phyloP scores from a whole-genome alignment of 2,329 filamentous ascomycete genomes.

The Talaromyces pinophilus region DNA sequence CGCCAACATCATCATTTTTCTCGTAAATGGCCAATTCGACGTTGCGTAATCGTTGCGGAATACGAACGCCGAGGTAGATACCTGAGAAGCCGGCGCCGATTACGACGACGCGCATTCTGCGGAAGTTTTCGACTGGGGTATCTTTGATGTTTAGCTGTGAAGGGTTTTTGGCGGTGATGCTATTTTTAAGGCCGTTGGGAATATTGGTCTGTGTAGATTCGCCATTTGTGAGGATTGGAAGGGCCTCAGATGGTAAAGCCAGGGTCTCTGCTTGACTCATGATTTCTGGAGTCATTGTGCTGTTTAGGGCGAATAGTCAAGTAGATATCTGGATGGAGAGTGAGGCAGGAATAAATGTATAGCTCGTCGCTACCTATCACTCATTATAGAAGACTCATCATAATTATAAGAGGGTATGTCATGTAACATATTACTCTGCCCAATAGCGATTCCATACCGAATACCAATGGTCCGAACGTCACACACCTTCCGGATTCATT shows the following conservation, averaged over 20 bases:
- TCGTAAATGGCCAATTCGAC: constrained; percentile 38
- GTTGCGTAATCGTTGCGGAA: constrained; percentile 41
- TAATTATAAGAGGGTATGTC: neutral
- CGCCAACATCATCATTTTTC: constrained; percentile 25
- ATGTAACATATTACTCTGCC: neutral
- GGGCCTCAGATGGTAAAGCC: neutral
- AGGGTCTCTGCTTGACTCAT: neutral
- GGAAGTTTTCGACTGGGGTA: constrained; percentile 32
- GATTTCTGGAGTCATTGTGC: neutral
- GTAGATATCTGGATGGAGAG: too few species aligned
- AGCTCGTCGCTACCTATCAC: neutral
- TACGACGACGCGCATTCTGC: constrained; percentile 38
- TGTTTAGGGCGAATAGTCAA: too few species aligned
- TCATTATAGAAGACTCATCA: neutral
- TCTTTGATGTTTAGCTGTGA: neutral
- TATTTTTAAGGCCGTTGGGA: neutral
- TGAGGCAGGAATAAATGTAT: too few species aligned
- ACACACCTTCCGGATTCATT: neutral
- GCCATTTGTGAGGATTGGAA: neutral
- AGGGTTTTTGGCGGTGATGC: neutral
- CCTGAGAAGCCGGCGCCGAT: constrained; percentile 46
- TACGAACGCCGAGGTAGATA: constrained; percentile 41
- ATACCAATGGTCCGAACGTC: neutral
- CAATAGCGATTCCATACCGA: neutral
- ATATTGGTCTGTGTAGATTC: neutral